Conservation (phyloP, 106 monocot species). For the Acorus calamus region DNA sequence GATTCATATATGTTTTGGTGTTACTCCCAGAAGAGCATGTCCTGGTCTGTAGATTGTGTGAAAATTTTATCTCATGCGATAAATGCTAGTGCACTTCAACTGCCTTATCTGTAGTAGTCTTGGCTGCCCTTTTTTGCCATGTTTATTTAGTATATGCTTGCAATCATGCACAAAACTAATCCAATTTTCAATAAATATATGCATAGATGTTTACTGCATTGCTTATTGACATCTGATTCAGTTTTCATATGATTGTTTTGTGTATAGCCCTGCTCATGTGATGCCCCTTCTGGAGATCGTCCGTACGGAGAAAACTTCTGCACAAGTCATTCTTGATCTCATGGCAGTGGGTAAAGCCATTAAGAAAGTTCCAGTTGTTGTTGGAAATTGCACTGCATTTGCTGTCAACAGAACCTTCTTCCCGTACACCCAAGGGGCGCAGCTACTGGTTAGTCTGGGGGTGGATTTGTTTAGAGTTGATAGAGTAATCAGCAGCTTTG, state of each 20-base stretch:
- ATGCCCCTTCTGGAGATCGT: conserved; percentile 2
- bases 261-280: conserved; percentile 1
- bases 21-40: no score
- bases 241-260: background rate
- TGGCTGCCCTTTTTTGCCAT: no score
- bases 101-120: no score
- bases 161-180: no score
- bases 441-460: background rate
- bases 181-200: no score
- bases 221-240: no score
- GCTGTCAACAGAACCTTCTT: background rate
- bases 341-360: background rate
- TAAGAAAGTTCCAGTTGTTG: background rate
- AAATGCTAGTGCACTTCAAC: no score
- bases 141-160: no score
- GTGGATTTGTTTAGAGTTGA: background rate
- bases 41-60: no score
- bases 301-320: background rate
- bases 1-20: no score
- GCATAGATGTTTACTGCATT: no score
- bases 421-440: background rate
- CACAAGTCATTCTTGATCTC: background rate
- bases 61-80: no score
- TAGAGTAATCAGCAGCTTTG: conserved; percentile 1
- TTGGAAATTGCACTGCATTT: conserved; percentile 4